Conservation (phyloP, 495 filamentous ascomycete genomes). For the Neurospora terricola region DNA sequence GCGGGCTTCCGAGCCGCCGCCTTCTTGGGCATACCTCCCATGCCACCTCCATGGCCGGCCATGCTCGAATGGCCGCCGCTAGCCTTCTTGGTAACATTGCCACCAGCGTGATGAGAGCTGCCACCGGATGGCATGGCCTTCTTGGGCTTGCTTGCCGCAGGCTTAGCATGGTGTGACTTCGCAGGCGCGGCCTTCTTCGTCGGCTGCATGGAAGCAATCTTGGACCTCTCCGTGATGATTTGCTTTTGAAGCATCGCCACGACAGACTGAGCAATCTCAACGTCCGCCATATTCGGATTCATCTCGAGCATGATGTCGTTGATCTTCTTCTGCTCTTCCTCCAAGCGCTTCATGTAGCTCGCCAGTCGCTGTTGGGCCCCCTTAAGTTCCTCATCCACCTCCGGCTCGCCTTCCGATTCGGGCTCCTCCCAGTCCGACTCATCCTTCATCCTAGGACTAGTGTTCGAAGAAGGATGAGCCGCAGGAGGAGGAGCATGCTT, state of each 20-base stretch:
- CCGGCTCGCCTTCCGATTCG: conserved; percentile 27
- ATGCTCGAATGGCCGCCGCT: conserved; percentile 9
- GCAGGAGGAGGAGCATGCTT: conserved; percentile 54
- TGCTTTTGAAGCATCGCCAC: conserved; percentile 37
- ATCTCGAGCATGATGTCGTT: conserved; percentile 59
- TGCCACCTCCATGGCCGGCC: conserved; percentile 15
- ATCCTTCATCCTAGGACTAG: conserved; percentile 36
- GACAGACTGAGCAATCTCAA: conserved; percentile 45
- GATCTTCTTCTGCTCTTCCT: conserved; percentile 52
- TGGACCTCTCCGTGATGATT: conserved; percentile 39
- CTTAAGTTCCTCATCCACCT: conserved; percentile 18
- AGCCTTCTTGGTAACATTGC: conserved; percentile 21
- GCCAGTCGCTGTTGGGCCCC: conserved; percentile 8
- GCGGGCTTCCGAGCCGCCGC: conserved; percentile 28
- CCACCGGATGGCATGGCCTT: conserved; percentile 21
- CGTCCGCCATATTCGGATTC: conserved; percentile 49
- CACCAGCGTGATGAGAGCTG: conserved; percentile 10
- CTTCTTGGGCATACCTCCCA: conserved; percentile 32
- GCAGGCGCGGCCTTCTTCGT: conserved; percentile 24
- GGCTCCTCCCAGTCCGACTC: conserved; percentile 49
- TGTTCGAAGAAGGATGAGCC: conserved; percentile 12
- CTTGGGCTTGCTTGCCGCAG: conserved; percentile 23
- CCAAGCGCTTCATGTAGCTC: conserved; percentile 27
- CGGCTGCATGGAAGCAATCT: conserved; percentile 25
- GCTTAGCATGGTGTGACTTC: conserved; percentile 24